Evolutionary conservation across 352 stramenopile species (phyloP), one percentile per base, ranked within the genome.

Genomic region (Lagenidium sp.): DNA sequence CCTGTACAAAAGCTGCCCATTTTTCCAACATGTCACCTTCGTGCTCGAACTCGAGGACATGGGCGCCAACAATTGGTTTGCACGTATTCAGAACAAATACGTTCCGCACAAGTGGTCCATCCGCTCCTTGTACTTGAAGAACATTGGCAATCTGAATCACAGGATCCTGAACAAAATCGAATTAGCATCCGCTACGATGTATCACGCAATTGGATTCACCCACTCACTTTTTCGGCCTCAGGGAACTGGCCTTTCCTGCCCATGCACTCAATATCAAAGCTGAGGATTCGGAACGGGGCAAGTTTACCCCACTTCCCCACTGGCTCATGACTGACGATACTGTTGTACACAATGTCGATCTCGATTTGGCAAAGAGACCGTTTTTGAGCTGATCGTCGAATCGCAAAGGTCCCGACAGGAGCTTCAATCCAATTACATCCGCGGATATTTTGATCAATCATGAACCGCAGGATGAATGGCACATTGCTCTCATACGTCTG

Each of bases 61-160:
- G 87, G 26, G 96, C 96, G 13, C 96, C 97, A 4, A 98, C 95
- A 58, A 99, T 99, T 1, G 96, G 95, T 30, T 98, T 84, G 65
- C 96, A 99, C 19, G 92, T 96, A 52, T 95, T 81, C 18, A 99
- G 65, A 5, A 97, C 98, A 47, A 99, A 98, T 16, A 99, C 94
- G 55, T 98, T 99, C 43, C 97, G 82, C 34, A 86, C 58, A 20
- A 90, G 68, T 10, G 75, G 74, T 3, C 57, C 55, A 24, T 73
- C 55, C 1, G 60, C 60, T n/a, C 82, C 80, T 42, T 94, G 81
- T 25, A 92, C 92, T 52, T 94, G 96, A 7, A 99, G 59, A 6
- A 95, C 84, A 56, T 98, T 99, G 1, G 97, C 96, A 63, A 99
- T 99, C 60, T 99, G 97, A 64, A 99, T 99, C 25, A 99, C 97